Base-by-base conservation (phyloP, 257 asterid species). In the Salvia rosmarinus region DNA sequence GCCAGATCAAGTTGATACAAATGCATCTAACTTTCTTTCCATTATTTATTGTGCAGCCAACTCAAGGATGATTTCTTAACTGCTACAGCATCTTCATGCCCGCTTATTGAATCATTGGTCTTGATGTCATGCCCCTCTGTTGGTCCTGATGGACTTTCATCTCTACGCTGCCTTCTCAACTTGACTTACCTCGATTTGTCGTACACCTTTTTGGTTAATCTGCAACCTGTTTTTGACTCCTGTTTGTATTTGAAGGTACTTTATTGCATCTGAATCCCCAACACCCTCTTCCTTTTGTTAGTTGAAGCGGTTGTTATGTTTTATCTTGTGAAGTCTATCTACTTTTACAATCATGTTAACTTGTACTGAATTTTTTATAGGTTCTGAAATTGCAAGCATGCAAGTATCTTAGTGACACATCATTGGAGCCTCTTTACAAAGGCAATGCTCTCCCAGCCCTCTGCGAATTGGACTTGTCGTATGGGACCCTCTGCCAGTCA, bases 351-450 rank as follows among this genome's bases (percentile, higher is more conserved):
- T 47, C 71, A 21, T 25, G 17, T 51, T 67, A 51, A 58, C 73
- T 42, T 49, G 40, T 57, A 16, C 32, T 49, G n/a, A 14, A 40
- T 21, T 79, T 79, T 9, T 47, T 57, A 6, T 74, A 94, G 99
- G 98, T 94, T 80, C 78, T 94, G 64, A 94, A 94, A 82, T 76
- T 94, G 92, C 99, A 94, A 89, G 99, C 99, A n/a, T 95, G 99
- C 96, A 95, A 95, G 85, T 91, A 95, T 80, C 95, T 95, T 5
- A 69, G 84, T 35, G 90, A 88, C 82, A 68, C 89, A 12, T 89
- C 99, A 1, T 74, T 95, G 83, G 97, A 89, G 82, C 96, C 99
- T 68, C 90, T 95, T 34, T 91, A 95, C 83, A 89, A 88, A 78
- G 88, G 84, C 66, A 84, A 89, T 62, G 95, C 97, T 67, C 96